phyloP scores from a whole-genome alignment of 1,284 basidiomycete genomes.

The Cryptococcus sp. region DNA sequence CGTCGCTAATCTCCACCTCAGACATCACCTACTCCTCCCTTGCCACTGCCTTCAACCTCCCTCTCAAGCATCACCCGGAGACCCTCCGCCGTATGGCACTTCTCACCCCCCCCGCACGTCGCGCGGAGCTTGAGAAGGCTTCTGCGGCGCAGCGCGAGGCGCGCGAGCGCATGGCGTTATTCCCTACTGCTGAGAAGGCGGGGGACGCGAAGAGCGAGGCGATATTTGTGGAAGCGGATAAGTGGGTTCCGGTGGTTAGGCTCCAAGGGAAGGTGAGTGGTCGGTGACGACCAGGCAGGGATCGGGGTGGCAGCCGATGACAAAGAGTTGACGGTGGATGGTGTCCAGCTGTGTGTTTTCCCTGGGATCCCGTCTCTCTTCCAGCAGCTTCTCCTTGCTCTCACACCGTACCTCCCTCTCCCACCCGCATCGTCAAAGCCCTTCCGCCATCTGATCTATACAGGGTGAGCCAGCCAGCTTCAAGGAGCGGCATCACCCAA shows the following conservation, averaged over 20 bases:
- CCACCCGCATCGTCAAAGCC: conserved; percentile 68
- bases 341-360: conserved; percentile 67
- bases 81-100: conserved; percentile 73
- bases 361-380: conserved; percentile 87
- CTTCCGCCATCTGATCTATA: conserved; percentile 71
- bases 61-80: conserved; percentile 72
- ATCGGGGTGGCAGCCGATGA: no score
- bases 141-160: conserved; percentile 68
- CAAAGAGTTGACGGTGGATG: neutral
- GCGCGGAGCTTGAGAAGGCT: conserved; percentile 59
- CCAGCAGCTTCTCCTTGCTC: conserved; percentile 68
- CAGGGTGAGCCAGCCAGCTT: conserved; percentile 56
- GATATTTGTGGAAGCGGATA: conserved; percentile 65
- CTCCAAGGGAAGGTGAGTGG: conserved; percentile 63
- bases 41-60: conserved; percentile 75
- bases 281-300: neutral
- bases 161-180: conserved; percentile 75
- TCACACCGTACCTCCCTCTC: conserved; percentile 70
- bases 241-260: conserved; percentile 87
- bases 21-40: conserved; percentile 88
- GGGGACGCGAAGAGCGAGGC: conserved; percentile 60
- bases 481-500: neutral
- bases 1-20: conserved; percentile 13
- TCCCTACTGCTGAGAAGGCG: conserved; percentile 56
- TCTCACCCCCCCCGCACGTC: conserved; percentile 56